A percentile compares a stretch with the other conserved stretches of the same genome.
Conservation (phyloP, 306 rosid species). For the Rosa lucieae region DNA sequence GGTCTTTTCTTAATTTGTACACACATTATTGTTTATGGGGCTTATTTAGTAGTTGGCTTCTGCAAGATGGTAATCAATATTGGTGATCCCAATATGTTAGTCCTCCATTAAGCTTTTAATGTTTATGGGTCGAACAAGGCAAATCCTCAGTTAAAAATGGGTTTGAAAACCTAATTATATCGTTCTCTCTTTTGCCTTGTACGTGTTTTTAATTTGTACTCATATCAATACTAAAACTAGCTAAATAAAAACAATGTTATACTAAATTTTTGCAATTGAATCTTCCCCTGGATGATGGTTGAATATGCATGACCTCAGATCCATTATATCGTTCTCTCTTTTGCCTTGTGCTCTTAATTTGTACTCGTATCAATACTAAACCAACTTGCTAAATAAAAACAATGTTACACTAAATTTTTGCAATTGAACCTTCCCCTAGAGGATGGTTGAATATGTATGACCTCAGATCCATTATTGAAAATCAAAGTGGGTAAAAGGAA, state of each 20-base stretch:
- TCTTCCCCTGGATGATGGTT: neutral
- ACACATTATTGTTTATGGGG: slow-evolving; percentile 1
- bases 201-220: too few species aligned
- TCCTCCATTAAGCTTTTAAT: neutral
- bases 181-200: neutral
- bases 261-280: neutral
- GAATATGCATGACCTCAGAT: neutral
- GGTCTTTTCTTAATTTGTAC: neutral
- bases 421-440: neutral
- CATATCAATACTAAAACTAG: neutral
- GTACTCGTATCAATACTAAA: neutral
- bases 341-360: neutral
- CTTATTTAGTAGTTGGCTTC: neutral
- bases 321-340: neutral
- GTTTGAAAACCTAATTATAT: neutral
- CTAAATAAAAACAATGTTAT: neutral
- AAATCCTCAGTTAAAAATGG: neutral
- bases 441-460: neutral
- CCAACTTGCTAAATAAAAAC: neutral
- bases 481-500: slow-evolving; percentile 6
- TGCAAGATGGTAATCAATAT: neutral
- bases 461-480: slow-evolving; percentile 4
- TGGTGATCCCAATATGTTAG: neutral
- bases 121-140: neutral
- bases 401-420: neutral